Percentiles rank a stretch among this genome's conserved stretches.
Conservation (phyloP, 192 early-diverging fungal species). For the Coemansia sp. region DNA sequence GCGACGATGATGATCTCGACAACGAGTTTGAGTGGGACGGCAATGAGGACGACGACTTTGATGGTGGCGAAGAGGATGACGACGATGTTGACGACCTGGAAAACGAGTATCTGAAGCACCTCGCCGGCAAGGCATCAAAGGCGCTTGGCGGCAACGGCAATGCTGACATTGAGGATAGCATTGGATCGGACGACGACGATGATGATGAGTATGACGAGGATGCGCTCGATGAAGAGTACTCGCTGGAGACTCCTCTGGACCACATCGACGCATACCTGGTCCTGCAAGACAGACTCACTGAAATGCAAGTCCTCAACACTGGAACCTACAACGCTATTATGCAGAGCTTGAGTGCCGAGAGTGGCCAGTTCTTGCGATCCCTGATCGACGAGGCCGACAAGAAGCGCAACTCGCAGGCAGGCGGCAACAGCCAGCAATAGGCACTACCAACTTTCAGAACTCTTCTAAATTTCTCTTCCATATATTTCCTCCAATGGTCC, state of each 20-base stretch:
- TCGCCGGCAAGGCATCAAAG: slow-evolving; percentile 59
- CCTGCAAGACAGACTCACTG: slow-evolving; percentile 67
- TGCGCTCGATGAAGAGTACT: slow-evolving; percentile 75
- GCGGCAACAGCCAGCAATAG: neutral
- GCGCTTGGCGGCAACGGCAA: slow-evolving; percentile 47
- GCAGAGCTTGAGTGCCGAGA: slow-evolving; percentile 45
- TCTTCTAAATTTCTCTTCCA: neutral
- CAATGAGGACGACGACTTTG: slow-evolving; percentile 59
- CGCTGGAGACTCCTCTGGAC: slow-evolving; percentile 80
- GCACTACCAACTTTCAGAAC: neutral
- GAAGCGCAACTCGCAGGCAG: slow-evolving; percentile 28
- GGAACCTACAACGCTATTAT: slow-evolving; percentile 38
- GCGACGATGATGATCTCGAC: slow-evolving; percentile 33
- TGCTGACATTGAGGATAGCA: slow-evolving; percentile 40
- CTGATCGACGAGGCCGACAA: slow-evolving; percentile 47
- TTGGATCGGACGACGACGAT: slow-evolving; percentile 36
- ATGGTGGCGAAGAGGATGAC: slow-evolving; percentile 60
- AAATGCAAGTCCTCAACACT: slow-evolving; percentile 42
- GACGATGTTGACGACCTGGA: slow-evolving; percentile 67
- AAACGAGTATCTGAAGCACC: slow-evolving; percentile 62
- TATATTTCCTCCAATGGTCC: slow-evolving; percentile 2
- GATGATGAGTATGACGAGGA: slow-evolving; percentile 70
- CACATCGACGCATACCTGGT: slow-evolving; percentile 72
- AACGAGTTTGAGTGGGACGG: slow-evolving; percentile 52
- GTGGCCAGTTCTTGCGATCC: slow-evolving; percentile 42